Evolutionary conservation across 2,329 filamentous ascomycete species (phyloP), one percentile per base, ranked within the genome.

Genomic region (Orbilia brochopaga): DNA sequence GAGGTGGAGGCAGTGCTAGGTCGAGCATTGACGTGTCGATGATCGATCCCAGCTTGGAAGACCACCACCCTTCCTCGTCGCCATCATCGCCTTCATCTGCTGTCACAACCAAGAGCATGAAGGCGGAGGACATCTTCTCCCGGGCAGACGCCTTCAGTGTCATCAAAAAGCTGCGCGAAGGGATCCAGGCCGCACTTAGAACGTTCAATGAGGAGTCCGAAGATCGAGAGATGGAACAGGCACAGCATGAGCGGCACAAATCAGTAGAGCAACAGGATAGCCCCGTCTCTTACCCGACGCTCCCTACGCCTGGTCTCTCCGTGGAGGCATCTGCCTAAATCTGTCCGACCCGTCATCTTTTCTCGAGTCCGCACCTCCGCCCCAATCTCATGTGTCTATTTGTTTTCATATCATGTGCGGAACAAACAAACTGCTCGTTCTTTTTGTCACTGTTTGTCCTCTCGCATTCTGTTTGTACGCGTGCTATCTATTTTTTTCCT

Each of bases 1-100:
- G 66, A 19, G 66, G 55, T 10, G 32, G 37, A 5, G 63, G 51
- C 48, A 70, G 66, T 6, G 48, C 66, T 8, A 54, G 66, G 15
- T 70, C 59, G 2, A 70, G 66, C 50, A 70, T 70, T 37, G 66
- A 70, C 21, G 66, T 70, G 21, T 70, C 66, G 15, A 70, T 70
- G 66, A 70, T 70, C 27, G 66, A 70, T 23, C 66, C 66, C 7
- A 70, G 66, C 46, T 15, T 70, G 42, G 66, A 70, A 40, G 66
- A 70, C 11, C 54, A 64, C 27, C 55, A 59, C 7, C 59, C 66
- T 21, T 69, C 64, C 7, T 32, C 65, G 7, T 35, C 59, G 23
- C 46, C 51, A 30, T 17, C 37, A 4, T 42, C 37, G 15, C n/a
- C 37, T 13, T 17, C 37, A 15, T 42, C 37, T 15, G 11, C 37